These are phyloP conservation scores for Gnomoniopsis sp. DNA, from an alignment of 2,329 filamentous ascomycete genomes.

Conservation along the genomic window DNA sequence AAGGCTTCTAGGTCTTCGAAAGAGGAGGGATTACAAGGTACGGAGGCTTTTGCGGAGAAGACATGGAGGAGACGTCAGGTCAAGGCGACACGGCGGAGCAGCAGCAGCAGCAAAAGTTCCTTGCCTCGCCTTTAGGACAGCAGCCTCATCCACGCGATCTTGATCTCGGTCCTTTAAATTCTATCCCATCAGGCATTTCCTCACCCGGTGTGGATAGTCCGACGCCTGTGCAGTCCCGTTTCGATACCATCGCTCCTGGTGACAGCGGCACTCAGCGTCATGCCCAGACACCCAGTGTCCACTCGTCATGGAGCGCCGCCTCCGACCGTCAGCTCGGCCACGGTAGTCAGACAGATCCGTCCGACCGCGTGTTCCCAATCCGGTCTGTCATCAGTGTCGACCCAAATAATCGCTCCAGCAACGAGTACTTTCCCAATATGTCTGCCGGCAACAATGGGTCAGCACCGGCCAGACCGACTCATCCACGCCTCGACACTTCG, in stretches of 20 bases:
- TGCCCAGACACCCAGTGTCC: constrained; percentile 19
- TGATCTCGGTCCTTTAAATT: not conserved
- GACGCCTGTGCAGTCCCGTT: constrained; percentile 1
- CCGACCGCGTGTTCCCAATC: constrained; percentile 74
- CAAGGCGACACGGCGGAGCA: not conserved
- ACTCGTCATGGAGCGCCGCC: constrained; percentile 36
- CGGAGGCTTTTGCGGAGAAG: not conserved
- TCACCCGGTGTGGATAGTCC: not conserved
- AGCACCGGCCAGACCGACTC: constrained; percentile 22
- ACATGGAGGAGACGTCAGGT: constrained; percentile 5
- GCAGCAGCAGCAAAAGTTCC: not conserved
- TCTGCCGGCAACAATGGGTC: constrained; percentile 18
- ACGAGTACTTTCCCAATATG: constrained; percentile 34
- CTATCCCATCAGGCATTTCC: not conserved
- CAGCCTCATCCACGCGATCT: not conserved
- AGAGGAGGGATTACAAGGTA: not conserved
- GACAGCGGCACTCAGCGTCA: not conserved
- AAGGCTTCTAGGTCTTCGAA: constrained; percentile 14
- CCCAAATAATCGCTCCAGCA: constrained; percentile 41
- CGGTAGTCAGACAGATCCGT: constrained; percentile 29
- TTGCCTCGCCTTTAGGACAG: not conserved
- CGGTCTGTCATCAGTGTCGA: constrained; percentile 75
- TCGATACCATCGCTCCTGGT: constrained; percentile 6
- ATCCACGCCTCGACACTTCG: constrained; percentile 28
- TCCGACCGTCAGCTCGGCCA: constrained; percentile 39